Base-by-base conservation (phyloP, 2,329 filamentous ascomycete genomes). In the Thielaviopsis punctulata region DNA sequence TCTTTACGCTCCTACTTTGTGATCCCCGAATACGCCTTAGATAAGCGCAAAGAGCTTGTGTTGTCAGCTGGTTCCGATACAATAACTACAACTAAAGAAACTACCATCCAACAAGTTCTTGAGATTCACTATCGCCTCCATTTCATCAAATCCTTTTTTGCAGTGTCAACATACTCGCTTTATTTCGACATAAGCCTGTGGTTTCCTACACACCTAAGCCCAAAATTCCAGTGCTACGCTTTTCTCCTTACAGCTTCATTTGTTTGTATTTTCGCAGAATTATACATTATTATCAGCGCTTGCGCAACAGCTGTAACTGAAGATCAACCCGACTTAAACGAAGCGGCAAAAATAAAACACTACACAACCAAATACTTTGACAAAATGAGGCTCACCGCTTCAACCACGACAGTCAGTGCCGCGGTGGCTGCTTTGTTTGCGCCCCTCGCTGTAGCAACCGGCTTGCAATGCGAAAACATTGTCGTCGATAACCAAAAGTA, bases 391-490 rank as follows among this genome's bases (percentile, higher is more conserved):
- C 36, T 41, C n/a, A 15, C 36, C 36, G n/a, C n/a, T 19, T 41
- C n/a, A 41, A 41, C n/a, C 4, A 41, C 44, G 19, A 15, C 30
- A 21, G 30, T 27, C 25, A 33, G 18, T 1, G 39, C 51, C n/a
- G 44, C n/a, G 6, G 25, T 24, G 13, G 54, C 47, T 6, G 22
- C 54, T 19, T n/a, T 56, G 5, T 56, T 73, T 19, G 58, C 63
- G 23, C 60, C 69, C 13, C 60, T 69, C 43, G 63, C 67, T 15
- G 56, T 63, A 2, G 62, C 69, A 2, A 69, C 75, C 43, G 75
- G 71, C 57, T 66, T 86, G 52, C 66, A 76, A 57, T 89, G 84
- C 70, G 69, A 75, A 19, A 70, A 80, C 48, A 69, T 87, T 27
- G 66, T 72, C 3, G 70, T 77, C 1, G 74, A 80, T 57, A 70